Evolutionary conservation across 1,284 basidiomycete species (phyloP), one percentile per base, ranked within the genome.

Genomic region (Trichosporon asahii): DNA sequence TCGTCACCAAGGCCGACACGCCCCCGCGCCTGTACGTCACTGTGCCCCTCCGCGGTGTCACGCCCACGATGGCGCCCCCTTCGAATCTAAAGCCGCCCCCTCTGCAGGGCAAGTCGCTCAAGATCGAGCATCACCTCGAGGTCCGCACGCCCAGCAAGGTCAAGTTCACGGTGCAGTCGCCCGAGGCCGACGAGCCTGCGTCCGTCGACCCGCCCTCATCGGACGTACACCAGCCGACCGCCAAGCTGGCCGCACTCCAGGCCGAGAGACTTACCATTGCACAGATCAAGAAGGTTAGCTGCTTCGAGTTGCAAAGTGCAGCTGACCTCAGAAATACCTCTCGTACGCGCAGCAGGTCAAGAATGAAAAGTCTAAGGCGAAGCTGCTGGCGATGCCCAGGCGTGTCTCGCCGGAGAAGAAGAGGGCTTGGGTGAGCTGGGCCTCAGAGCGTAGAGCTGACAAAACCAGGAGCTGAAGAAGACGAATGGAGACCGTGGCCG

Each of bases 261-360:
- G 12, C 15, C 27, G 11, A n/a, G 29, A 33, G 18, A 27, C 4
- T 61, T 18, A 61, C 27, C 2, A 61, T 61, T 11, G 57, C 57
- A 5, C 15, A 61, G 29, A 31, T 61, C 27, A 61, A 61, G 57
- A 61, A 61, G 57, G 57, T 61, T 7, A 61, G 57, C 57, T 61
- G 14, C 12, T 4, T 3, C 25, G n/a, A n/a, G n/a, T n/a, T n/a
- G n/a, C 15, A 2, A 15, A 27, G 9, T 14, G 25, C 3, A 61
- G 57, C 57, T 61, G 57, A 61, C 15, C 8, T 31, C 57, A 61
- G 57, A 3, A 23, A 31, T 61, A 61, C 27, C 57, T 61, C 29
- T 61, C 57, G 18, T 61, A 61, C 27, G 57, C 27, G 27, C 57
- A 61, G 57, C 57, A 31, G 57, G 7, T 61, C 57, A 61, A 33